These are phyloP conservation scores for Globisporangium lucens DNA, from an alignment of 352 stramenopile genomes.

Conservation along the genomic window DNA sequence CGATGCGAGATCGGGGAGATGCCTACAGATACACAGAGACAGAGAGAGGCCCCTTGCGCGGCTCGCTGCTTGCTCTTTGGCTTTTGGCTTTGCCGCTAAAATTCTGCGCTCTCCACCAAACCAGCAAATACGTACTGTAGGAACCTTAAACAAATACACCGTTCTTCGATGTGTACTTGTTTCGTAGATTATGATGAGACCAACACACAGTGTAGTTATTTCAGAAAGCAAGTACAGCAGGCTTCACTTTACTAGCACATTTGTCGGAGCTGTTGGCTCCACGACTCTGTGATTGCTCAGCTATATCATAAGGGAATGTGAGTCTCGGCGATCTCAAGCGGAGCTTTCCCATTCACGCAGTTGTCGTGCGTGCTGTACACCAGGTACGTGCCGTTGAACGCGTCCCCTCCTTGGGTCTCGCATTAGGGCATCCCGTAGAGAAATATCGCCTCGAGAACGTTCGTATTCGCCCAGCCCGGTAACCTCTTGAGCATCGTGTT, in stretches of 20 bases:
- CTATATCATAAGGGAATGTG: not conserved
- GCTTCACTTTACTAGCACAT: too few relatives aligned
- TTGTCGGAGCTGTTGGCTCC: too few relatives aligned
- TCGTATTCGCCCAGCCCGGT: constrained; percentile 4
- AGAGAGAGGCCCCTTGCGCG: constrained; percentile 4
- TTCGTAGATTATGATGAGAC: too few relatives aligned
- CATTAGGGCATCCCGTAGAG: not conserved
- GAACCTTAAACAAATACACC: too few relatives aligned
- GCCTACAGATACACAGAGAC: not conserved
- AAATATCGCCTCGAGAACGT: not conserved
- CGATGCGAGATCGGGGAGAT: not conserved
- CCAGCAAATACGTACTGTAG: too few relatives aligned
- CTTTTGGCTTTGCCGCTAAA: not conserved
- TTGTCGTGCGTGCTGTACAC: not conserved
- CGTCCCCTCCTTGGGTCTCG: not conserved
- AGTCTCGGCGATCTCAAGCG: not conserved
- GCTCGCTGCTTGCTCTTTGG: not conserved
- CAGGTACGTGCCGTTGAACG: not conserved
- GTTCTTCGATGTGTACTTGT: too few relatives aligned
- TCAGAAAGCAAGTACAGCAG: too few relatives aligned
- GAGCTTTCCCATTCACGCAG: not conserved
- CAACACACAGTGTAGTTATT: too few relatives aligned
- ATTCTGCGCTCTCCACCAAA: not conserved
- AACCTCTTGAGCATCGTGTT: constrained; percentile 2
- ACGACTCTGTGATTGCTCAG: too few relatives aligned